Base-by-base conservation (phyloP, 306 rosid species). In the Castanea sativa region DNA sequence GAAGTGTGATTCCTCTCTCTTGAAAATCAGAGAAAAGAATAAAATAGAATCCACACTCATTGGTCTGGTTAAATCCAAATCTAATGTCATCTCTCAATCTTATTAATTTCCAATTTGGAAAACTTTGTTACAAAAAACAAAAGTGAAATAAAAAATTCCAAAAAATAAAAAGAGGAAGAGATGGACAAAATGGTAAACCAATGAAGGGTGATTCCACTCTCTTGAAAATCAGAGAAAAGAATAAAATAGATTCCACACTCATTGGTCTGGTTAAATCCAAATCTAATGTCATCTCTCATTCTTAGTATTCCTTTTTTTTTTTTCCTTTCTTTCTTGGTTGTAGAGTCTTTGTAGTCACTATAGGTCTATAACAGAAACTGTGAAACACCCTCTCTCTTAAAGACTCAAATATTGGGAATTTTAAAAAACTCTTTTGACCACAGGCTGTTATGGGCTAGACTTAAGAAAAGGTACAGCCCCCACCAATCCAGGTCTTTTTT, bases 381-480 rank as follows among this genome's bases (percentile, higher is more conserved):
- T 5, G 69, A 59, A 4, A 25, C 35, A 29, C 1, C 61, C 14
- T 30, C 63, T 61, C 27, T 25, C 55, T 16, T 13, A 69, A 7
- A 55, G 30, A 70, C 32, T 51, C 27, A 21, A 49, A 18, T 67
- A 33, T 45, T 70, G n/a, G 72, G 77, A 78, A 41, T n/a, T 15
- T 43, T 29, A 45, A 30, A 58, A 59, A 20, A 81, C 2, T 18
- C 56, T 70, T 33, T 82, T 82, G 73, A 77, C 67, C 81, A 64
- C 73, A 70, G 71, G 55, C 68, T 75, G 59, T 53, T 13, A 27
- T 65, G 76, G 85, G 76, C 45, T 25, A 25, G 27, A 25, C 27
- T 78, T 58, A 79, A 38, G 45, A 38, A 83, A 78, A 83, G 83
- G 82, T 57, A 73, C 80, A 83, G 56, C 82, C 89, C 91, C 91